A percentile compares a stretch with the other conserved stretches of the same genome.
These are phyloP conservation scores for Omphalea diandra DNA, from an alignment of 441 rosid species.

Conservation along the genomic window DNA sequence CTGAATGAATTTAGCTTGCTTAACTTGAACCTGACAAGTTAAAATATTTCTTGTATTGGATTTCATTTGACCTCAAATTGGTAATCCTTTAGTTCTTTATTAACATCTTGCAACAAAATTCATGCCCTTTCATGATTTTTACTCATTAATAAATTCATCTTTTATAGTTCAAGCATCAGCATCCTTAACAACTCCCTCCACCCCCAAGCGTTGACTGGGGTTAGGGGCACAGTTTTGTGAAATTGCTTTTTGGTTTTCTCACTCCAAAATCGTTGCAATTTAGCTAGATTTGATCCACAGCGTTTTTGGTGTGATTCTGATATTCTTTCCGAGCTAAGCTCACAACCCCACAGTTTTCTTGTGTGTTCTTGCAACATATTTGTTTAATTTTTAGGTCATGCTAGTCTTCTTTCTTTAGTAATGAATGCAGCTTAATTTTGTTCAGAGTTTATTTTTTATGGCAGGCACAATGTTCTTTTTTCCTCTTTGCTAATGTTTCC, in stretches of 20 bases:
- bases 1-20: background rate
- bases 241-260: too few species aligned
- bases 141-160: background rate
- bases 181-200: background rate
- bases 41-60: background rate
- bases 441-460: background rate
- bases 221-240: background rate
- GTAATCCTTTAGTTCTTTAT: background rate
- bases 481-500: background rate
- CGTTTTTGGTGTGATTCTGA: background rate
- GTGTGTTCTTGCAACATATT: background rate
- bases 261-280: background rate
- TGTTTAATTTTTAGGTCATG: background rate
- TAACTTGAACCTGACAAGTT: background rate
- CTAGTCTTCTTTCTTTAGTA: background rate
- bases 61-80: background rate
- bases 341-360: background rate
- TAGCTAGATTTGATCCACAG: background rate
- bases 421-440: background rate
- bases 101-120: background rate
- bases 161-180: background rate
- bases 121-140: background rate
- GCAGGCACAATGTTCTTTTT: background rate
- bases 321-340: background rate
- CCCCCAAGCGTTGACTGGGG: background rate